Conservation (phyloP, 805 yeast genomes). For the Pichia kluyveri region DNA sequence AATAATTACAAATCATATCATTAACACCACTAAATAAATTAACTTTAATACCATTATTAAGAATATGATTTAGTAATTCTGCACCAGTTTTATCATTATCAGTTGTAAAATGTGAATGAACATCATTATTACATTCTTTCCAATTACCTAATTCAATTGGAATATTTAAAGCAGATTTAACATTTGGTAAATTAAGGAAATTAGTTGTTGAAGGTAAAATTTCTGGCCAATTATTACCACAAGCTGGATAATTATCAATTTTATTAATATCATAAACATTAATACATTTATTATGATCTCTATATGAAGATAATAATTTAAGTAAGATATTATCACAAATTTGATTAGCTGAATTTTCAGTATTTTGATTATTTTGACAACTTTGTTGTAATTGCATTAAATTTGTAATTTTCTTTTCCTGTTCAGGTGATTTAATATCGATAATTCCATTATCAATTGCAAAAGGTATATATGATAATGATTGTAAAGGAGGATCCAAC, state of each 20-base stretch:
- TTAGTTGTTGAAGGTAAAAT: constrained; percentile 40
- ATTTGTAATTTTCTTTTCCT: constrained; percentile 30
- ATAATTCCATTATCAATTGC: constrained; percentile 52
- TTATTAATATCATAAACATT: constrained; percentile 79
- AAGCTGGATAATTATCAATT: constrained; percentile 67
- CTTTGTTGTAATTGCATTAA: constrained; percentile 43
- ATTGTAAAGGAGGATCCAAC: constrained; percentile 83
- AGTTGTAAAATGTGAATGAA: constrained; percentile 44
- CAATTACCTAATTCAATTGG: constrained; percentile 35
- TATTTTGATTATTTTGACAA: constrained; percentile 48
- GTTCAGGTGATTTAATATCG: constrained; percentile 13
- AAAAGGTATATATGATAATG: constrained; percentile 71
- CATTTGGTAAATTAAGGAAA: constrained; percentile 39
- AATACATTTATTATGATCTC: constrained; percentile 38
- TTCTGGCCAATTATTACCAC: constrained; percentile 92
- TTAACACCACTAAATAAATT: constrained; percentile 79
- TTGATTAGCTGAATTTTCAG: constrained; percentile 12
- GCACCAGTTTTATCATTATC: constrained; percentile 39
- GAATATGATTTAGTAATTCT: constrained; percentile 54
- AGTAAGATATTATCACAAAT: constrained; percentile 36
- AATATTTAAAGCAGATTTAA: constrained; percentile 43
- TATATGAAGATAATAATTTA: constrained; percentile 24
- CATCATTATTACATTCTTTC: constrained; percentile 70
- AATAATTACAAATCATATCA: constrained; percentile 80
- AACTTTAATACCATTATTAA: constrained; percentile 46